phyloP scores from a whole-genome alignment of 2,329 filamentous ascomycete species.

The Diaporthe helianthi region DNA sequence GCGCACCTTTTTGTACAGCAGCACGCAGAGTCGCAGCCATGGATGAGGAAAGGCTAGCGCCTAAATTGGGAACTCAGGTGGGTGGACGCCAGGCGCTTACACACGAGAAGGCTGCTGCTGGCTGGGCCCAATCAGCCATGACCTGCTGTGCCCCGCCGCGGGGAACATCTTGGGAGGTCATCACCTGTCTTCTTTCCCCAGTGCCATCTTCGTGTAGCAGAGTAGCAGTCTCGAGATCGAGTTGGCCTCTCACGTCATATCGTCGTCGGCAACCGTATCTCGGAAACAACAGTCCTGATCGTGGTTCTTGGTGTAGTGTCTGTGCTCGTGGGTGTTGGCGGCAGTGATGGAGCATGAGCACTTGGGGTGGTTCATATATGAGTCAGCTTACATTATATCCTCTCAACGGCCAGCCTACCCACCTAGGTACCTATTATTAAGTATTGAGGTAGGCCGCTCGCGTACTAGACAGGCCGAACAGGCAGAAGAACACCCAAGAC shows the following conservation, averaged over 20 bases:
- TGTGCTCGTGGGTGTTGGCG: not conserved
- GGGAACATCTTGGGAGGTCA: not conserved
- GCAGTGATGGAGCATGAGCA: not conserved
- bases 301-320: no score
- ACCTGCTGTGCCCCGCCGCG: not conserved
- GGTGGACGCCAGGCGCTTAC: constrained; percentile 29
- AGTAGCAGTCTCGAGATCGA: not conserved
- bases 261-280: not conserved
- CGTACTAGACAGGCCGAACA: constrained; percentile 14
- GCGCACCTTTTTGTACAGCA: not conserved
- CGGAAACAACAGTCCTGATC: no score
- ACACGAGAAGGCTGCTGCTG: not conserved
- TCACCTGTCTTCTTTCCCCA: not conserved
- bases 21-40: constrained; percentile 6
- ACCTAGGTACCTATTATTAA: no score
- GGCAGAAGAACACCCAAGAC: not conserved
- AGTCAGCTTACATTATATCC: constrained; percentile 9
- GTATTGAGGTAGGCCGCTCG: not conserved
- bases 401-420: not conserved
- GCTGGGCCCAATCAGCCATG: constrained; percentile 2
- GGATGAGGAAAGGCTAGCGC: not conserved
- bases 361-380: not conserved
- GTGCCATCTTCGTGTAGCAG: not conserved
- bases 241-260: not conserved
- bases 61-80: not conserved